These are phyloP conservation scores for Hypoxylon sp. DNA, from an alignment of 2,329 filamentous ascomycete genomes.

Conservation along the genomic window DNA sequence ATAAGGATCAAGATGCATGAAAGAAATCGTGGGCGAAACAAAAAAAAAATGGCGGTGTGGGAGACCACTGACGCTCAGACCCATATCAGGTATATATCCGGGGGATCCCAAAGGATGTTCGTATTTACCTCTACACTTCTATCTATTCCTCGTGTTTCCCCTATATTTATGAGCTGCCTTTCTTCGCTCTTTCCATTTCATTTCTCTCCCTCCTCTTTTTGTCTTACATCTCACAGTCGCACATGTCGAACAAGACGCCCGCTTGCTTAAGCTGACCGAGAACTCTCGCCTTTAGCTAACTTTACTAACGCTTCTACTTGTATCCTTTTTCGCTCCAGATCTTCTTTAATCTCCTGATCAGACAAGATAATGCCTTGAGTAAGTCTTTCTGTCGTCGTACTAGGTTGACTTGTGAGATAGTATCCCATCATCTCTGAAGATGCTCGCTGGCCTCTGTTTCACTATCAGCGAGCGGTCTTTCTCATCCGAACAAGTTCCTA, in stretches of 20 bases:
- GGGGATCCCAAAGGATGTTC: conserved; percentile 12
- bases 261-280: conserved; percentile 7
- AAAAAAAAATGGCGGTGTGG: conserved; percentile 36
- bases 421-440: conserved; percentile 45
- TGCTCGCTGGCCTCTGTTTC: conserved; percentile 14
- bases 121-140: conserved; percentile 31
- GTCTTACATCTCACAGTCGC: not conserved
- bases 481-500: not conserved
- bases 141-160: conserved; percentile 2
- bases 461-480: conserved; percentile 16
- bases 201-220: not conserved
- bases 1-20: conserved; percentile 27
- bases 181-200: not conserved
- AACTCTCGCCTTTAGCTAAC: conserved; percentile 24
- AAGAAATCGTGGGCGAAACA: conserved; percentile 18
- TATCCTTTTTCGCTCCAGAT: conserved; percentile 32
- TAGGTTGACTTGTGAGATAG: conserved; percentile 46
- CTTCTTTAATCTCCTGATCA: conserved; percentile 27
- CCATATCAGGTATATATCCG: conserved; percentile 24
- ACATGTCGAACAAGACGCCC: not conserved
- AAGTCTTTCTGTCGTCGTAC: conserved; percentile 46
- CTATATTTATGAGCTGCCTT: not conserved
- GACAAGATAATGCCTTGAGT: conserved; percentile 38
- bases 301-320: conserved; percentile 42
- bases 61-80: conserved; percentile 30